Evolutionary conservation across 2,329 filamentous ascomycete genomes (phyloP).

Genomic region (Beauveria rudraprayagi): DNA sequence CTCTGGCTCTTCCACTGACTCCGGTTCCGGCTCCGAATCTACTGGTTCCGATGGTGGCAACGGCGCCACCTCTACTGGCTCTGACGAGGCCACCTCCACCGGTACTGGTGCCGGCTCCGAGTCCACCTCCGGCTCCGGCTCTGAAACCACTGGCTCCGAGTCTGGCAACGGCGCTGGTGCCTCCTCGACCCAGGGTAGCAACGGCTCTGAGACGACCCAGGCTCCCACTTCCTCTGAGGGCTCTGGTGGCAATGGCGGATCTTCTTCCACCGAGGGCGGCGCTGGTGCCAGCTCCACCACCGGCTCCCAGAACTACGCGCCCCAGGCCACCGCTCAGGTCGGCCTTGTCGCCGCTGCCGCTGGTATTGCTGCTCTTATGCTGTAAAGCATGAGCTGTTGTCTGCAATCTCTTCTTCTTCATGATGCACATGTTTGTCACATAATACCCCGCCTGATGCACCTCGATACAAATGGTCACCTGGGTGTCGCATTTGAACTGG

Average conservation of each 20-base stretch:
- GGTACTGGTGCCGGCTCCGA: not conserved
- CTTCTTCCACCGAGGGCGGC: constrained; percentile 11
- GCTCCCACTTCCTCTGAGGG: constrained; percentile 13
- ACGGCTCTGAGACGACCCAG: constrained; percentile 11
- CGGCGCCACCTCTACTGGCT: constrained; percentile 11
- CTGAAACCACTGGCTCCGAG: constrained; percentile 15
- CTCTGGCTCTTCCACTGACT: constrained; percentile 11
- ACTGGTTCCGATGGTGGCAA: constrained; percentile 10
- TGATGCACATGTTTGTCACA: constrained; percentile 34
- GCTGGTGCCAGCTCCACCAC: constrained; percentile 17
- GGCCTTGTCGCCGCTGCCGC: constrained; percentile 42
- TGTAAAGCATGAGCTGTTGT: constrained; percentile 28
- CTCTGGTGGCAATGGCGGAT: constrained; percentile 4
- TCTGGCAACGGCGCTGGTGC: constrained; percentile 15
- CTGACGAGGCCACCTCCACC: not conserved
- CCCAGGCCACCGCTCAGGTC: constrained; percentile 34
- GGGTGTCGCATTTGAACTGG: constrained; percentile 6
- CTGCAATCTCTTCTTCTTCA: constrained; percentile 16
- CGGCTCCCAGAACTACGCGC: constrained; percentile 9
- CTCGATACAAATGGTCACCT: constrained; percentile 18
- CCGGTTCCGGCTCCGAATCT: constrained; percentile 12
- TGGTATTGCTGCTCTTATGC: constrained; percentile 39
- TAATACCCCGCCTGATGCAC: constrained; percentile 31
- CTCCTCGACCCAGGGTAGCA: constrained; percentile 13
- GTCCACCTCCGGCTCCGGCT: constrained; percentile 3